A percentile compares a stretch with the other conserved stretches of the same genome.
These are phyloP conservation scores for Colletotrichum sidae DNA, from an alignment of 2,329 filamentous ascomycete species.

Conservation along the genomic window DNA sequence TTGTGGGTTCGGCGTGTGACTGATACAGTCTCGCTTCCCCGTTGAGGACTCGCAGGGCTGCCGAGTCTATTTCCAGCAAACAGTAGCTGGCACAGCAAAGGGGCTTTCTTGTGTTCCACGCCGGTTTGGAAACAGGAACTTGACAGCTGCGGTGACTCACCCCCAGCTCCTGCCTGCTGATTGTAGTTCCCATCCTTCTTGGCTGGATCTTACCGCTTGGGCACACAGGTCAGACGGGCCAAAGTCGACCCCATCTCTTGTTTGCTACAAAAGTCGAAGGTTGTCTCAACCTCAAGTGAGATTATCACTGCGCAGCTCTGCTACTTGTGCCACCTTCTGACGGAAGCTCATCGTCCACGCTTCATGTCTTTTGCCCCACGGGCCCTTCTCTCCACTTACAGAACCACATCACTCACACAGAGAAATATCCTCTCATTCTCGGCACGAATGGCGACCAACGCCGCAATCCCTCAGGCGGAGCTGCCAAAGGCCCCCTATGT, in stretches of 20 bases:
- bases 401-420: slow-evolving; percentile 18
- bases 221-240: not conserved
- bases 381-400: slow-evolving; percentile 17
- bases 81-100: not conserved
- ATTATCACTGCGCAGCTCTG: not conserved
- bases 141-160: slow-evolving; percentile 25
- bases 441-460: slow-evolving; percentile 23
- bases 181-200: not conserved
- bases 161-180: slow-evolving; percentile 8
- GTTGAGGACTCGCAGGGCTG: too few species aligned
- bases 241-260: not conserved
- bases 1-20: too few species aligned
- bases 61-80: too few species aligned
- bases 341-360: too few species aligned
- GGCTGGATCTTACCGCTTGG: too few species aligned
- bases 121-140: not conserved
- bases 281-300: slow-evolving; percentile 18
- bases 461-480: slow-evolving; percentile 37
- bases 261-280: slow-evolving; percentile 14
- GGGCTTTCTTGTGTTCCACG: not conserved
- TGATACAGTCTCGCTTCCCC: too few species aligned
- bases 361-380: slow-evolving; percentile 26
- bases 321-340: not conserved
- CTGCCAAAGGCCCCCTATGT: slow-evolving; percentile 68
- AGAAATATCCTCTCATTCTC: slow-evolving; percentile 11